Conservation (phyloP, 805 yeast species). For the Candida andamanensis region DNA sequence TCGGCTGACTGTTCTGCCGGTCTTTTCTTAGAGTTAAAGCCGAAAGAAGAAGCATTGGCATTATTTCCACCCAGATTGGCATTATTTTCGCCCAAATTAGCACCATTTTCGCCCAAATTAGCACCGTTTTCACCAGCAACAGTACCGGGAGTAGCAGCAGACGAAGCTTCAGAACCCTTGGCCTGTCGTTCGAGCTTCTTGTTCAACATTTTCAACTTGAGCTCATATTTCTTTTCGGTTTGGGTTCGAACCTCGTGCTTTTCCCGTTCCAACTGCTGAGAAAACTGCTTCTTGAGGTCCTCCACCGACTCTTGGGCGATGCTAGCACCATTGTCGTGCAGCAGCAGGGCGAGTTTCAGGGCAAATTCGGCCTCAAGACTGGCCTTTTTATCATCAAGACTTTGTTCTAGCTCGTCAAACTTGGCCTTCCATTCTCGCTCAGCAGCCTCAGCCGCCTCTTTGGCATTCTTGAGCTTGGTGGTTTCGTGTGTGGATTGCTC, state of each 20-base stretch:
- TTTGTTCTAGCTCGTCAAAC: constrained; percentile 20
- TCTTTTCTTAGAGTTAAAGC: too few relatives aligned
- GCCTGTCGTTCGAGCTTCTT: constrained; percentile 45
- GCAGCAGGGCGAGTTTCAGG: too few relatives aligned
- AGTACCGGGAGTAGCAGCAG: constrained; percentile 1
- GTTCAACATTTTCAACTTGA: constrained; percentile 52
- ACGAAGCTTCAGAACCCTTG: not conserved
- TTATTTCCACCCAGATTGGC: too few relatives aligned
- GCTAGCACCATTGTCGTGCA: constrained; percentile 3
- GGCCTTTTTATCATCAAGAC: constrained; percentile 24
- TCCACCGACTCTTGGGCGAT: constrained; percentile 10
- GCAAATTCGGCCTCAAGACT: constrained; percentile 15
- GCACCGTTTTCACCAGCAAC: not conserved
- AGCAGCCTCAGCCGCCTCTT: constrained; percentile 17
- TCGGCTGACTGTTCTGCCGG: too few relatives aligned
- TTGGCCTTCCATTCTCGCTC: too few relatives aligned
- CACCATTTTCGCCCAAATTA: not conserved
- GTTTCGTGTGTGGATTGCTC: constrained; percentile 12
- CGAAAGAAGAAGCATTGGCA: constrained; percentile 1
- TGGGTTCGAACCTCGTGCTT: constrained; percentile 43
- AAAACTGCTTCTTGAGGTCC: constrained; percentile 19
- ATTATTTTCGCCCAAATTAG: not conserved
- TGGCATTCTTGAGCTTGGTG: constrained; percentile 12
- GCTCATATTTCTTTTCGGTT: constrained; percentile 53
- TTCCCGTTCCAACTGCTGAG: constrained; percentile 15